These are phyloP conservation scores for Microdochium nivale DNA, from an alignment of 2,329 filamentous ascomycete species.

Conservation along the genomic window DNA sequence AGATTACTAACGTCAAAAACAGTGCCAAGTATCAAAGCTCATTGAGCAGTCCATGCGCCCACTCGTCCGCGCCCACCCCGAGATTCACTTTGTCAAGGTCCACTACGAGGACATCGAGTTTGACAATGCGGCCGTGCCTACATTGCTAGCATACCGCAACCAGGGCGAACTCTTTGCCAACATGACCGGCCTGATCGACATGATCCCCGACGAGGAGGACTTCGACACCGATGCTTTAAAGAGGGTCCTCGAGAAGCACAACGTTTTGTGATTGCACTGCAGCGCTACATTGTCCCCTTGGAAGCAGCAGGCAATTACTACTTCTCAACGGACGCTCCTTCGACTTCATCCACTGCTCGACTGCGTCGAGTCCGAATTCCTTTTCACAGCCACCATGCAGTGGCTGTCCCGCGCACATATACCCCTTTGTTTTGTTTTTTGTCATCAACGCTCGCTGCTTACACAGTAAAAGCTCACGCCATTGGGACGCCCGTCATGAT, in stretches of 20 bases:
- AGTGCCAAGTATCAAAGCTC: slow-evolving; percentile 72
- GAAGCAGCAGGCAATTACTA: neutral
- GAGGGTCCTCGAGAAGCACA: slow-evolving; percentile 42
- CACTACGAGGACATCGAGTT: slow-evolving; percentile 92
- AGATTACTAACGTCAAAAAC: slow-evolving; percentile 16
- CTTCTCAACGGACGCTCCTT: neutral
- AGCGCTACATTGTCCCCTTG: neutral
- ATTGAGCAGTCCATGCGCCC: slow-evolving; percentile 72
- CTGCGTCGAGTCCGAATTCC: neutral
- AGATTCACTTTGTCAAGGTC: slow-evolving; percentile 81
- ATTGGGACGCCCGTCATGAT: neutral
- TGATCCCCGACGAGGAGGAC: slow-evolving; percentile 64
- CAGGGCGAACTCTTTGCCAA: slow-evolving; percentile 86
- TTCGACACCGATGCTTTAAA: slow-evolving; percentile 47
- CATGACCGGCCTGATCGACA: slow-evolving; percentile 75
- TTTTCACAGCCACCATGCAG: neutral
- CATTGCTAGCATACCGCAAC: slow-evolving; percentile 79
- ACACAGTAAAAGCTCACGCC: neutral
- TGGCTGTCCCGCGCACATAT: neutral
- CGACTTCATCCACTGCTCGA: neutral
- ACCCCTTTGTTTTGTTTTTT: neutral
- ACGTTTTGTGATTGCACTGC: slow-evolving; percentile 33
- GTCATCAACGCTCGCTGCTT: neutral
- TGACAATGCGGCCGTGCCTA: slow-evolving; percentile 79
- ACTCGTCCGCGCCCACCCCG: slow-evolving; percentile 62